Conservation (phyloP, 805 yeast species). For the Candida argentea region DNA sequence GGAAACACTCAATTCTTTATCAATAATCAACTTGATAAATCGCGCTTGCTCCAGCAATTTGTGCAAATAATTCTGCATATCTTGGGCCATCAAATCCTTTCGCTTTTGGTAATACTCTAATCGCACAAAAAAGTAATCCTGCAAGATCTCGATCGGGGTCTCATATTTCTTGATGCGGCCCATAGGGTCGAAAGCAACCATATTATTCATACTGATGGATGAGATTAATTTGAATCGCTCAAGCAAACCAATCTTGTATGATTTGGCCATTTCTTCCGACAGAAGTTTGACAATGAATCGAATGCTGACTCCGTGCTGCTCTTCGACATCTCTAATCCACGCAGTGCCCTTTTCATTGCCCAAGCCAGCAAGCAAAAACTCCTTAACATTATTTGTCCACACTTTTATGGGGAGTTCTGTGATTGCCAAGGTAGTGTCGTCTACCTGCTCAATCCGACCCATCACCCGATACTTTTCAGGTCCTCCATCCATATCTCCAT, state of each 20-base stretch:
- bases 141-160: constrained; percentile 62
- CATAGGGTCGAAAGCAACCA: constrained; percentile 91
- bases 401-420: constrained; percentile 87
- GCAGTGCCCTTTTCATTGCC: constrained; percentile 67
- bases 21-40: constrained; percentile 85
- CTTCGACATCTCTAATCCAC: constrained; percentile 93
- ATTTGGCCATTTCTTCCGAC: constrained; percentile 75
- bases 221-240: constrained; percentile 75
- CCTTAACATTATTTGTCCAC: constrained; percentile 91
- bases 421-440: constrained; percentile 72
- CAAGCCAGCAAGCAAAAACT: constrained; percentile 63
- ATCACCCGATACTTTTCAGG: constrained; percentile 64
- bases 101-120: constrained; percentile 85
- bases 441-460: constrained; percentile 76
- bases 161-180: constrained; percentile 83
- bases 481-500: constrained; percentile 61
- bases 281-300: constrained; percentile 68
- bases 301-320: constrained; percentile 79
- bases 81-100: constrained; percentile 66
- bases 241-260: constrained; percentile 64
- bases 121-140: constrained; percentile 78
- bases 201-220: constrained; percentile 63
- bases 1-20: constrained; percentile 54
- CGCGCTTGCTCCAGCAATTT: constrained; percentile 77
- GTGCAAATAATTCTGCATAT: constrained; percentile 64